Base-by-base conservation (phyloP, 2,329 filamentous ascomycete species). In the Cryphonectria nitschkei region DNA sequence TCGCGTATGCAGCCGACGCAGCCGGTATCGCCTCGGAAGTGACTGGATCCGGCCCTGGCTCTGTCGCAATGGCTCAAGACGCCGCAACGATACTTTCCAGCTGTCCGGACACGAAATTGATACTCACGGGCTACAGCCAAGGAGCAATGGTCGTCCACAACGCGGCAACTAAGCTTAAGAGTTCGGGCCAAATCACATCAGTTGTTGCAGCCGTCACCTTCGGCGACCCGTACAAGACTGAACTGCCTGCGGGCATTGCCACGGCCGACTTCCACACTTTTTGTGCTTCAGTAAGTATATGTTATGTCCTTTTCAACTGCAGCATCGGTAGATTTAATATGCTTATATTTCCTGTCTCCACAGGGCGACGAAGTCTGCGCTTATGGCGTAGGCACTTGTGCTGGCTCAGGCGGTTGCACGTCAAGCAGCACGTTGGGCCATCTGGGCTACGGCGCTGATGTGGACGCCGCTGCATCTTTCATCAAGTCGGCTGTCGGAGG, bases 41-140 rank as follows among this genome's bases (percentile, higher is more conserved):
- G 4, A 75, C 75, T 3, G 76, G 75, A 1, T 71, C 75, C 60
- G 26, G 73, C 41, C 82, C 86, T 71, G 89, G 89, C 52, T 87
- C 86, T 34, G 73, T 79, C 13, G 87, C 88, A 67, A 81, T 82
- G 79, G 81, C 81, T 22, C 68, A 78, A 9, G 64, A 72, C 0
- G 68, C 75, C 16, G 60, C 61, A 14, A 22, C 77, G 52, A 78
- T 80, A 2, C 76, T 79, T 39, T 73, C 73, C 6, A 68, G 75
- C 13, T 84, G 83, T 70, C 82, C 82, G 0, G 74, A 76, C 43
- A 84, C 81, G 3, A 78, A 80, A 39, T 74, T 84, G 50, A 81
- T 83, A 9, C 78, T 84, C 75, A 76, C 80, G 6, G 83, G 82
- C 14, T 84, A 77, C 62, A 75, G 74, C 22, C 77, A 78, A 69